Conservation (phyloP, 768 basidiomycete species). For the Ramaria rubella region DNA sequence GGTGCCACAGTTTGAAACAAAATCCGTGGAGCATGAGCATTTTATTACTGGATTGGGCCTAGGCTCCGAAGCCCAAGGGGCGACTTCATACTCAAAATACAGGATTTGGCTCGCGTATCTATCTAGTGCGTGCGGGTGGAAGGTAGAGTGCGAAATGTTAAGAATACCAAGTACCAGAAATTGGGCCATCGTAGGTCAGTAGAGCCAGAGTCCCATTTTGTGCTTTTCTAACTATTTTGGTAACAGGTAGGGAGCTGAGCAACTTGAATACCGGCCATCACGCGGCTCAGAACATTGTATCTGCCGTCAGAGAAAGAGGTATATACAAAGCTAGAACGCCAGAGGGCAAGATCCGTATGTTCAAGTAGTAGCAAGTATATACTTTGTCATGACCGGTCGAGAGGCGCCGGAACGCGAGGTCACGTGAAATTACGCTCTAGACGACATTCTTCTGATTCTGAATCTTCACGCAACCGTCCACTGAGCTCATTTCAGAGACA, state of each 20-base stretch:
- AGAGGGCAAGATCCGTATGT: conserved; percentile 56
- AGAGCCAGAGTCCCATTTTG: background rate
- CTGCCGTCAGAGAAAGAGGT: conserved; percentile 52
- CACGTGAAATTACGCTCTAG: background rate
- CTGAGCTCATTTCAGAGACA: background rate
- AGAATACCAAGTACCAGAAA: conserved; percentile 91
- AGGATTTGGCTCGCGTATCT: conserved; percentile 79
- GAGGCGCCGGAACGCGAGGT: no score
- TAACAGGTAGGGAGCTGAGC: conserved; percentile 24
- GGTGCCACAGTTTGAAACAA: conserved; percentile 22
- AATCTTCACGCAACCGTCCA: background rate
- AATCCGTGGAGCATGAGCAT: conserved; percentile 15
- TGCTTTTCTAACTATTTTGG: conserved; percentile 23
- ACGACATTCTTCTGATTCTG: background rate
- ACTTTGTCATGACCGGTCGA: no score
- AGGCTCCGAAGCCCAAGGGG: conserved; percentile 49
- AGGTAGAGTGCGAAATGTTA: conserved; percentile 76
- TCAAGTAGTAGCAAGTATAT: no score
- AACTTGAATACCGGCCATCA: conserved; percentile 27
- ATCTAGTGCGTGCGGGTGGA: conserved; percentile 74
- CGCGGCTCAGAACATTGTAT: conserved; percentile 49
- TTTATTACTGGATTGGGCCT: conserved; percentile 45
- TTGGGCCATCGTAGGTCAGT: conserved; percentile 84
- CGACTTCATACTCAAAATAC: conserved; percentile 75
- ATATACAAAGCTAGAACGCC: conserved; percentile 66